Base-by-base conservation (phyloP, 371 early-diverging fungal genomes). In the Chytridiales sp. region DNA sequence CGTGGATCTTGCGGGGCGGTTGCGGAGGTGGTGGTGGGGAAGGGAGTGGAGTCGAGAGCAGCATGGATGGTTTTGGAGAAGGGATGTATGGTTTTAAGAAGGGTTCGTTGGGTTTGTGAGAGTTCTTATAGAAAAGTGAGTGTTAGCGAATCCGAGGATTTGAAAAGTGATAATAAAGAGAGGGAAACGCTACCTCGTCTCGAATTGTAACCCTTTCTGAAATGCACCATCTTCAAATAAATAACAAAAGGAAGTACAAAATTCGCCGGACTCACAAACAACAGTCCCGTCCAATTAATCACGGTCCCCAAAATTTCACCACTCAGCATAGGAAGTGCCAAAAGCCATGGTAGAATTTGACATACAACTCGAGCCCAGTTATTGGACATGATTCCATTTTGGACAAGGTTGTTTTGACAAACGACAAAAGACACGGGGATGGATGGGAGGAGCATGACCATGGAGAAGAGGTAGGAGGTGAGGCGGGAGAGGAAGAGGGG, bases 341-440 rank as follows among this genome's bases (percentile, higher is more conserved):
- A 50, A 60, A 87, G 48, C 88, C 87, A 91, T 2, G 91, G 91
- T 6, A 86, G 47, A 13, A 87, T 65, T 50, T 77, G 83, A 11
- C 85, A 78, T 62, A 81, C 71, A 22, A 85, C 64, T 6, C 75
- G 66, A 22, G 85, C 88, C 24, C 56, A 26, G 3, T 32, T 59
- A 65, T 22, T 32, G 5, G 11, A 4, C 31, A 50, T 15, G 11
- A 39, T 32, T 22, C 42, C 31, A 57, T 82, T 80, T 69, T 85
- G 84, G 3, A 84, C 61, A 21, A 91, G 67, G 60, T 91, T 91
- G 40, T 79, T 76, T 19, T 86, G 70, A 19, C 86, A 80, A 24
- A 91, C 85, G 52, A 90, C 87, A 21, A 84, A 83, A 56, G 77
- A 81, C 26, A 89, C 87, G 1, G 92, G 90, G 53, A 91, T 88